A percentile compares a stretch with the other conserved stretches of the same genome.
Conservation (phyloP, 129 eudicot genomes). For the Escallonia rubra region DNA sequence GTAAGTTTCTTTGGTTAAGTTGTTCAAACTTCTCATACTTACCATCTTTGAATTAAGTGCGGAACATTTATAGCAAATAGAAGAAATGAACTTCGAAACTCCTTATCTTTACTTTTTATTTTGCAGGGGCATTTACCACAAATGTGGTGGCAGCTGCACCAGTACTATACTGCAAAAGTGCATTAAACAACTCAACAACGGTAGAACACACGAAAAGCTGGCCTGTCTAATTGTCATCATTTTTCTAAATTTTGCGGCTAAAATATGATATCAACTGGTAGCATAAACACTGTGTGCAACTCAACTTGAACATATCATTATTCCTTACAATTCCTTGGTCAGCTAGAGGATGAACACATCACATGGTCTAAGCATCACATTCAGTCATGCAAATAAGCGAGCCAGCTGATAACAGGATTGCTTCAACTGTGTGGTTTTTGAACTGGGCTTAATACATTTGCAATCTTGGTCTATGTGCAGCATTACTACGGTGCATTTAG, state of each 20-base stretch:
- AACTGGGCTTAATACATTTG: too few relatives aligned
- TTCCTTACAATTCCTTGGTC: too few relatives aligned
- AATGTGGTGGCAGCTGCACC: slow-evolving; percentile 98
- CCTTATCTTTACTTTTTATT: slow-evolving; percentile 6
- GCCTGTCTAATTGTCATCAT: not conserved
- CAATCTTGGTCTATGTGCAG: too few relatives aligned
- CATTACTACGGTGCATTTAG: too few relatives aligned
- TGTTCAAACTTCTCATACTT: too few relatives aligned
- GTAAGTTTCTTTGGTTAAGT: slow-evolving; percentile 24
- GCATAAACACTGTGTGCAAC: not conserved
- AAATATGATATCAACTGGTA: not conserved
- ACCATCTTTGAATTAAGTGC: too few relatives aligned
- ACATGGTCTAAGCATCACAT: too few relatives aligned
- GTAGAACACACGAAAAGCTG: slow-evolving; percentile 27
- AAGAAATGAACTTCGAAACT: not conserved
- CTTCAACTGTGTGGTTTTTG: too few relatives aligned
- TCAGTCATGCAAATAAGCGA: too few relatives aligned
- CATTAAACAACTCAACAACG: slow-evolving; percentile 57
- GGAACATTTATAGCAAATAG: too few relatives aligned
- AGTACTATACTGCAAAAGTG: slow-evolving; percentile 67
- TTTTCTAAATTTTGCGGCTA: not conserved
- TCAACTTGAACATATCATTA: not conserved
- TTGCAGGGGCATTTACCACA: slow-evolving; percentile 78
- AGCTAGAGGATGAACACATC: too few relatives aligned
- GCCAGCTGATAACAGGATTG: too few relatives aligned